A percentile compares a stretch with the other conserved stretches of the same genome.
Conservation (phyloP, 805 yeast species). For the Hanseniaspora guilliermondii region DNA sequence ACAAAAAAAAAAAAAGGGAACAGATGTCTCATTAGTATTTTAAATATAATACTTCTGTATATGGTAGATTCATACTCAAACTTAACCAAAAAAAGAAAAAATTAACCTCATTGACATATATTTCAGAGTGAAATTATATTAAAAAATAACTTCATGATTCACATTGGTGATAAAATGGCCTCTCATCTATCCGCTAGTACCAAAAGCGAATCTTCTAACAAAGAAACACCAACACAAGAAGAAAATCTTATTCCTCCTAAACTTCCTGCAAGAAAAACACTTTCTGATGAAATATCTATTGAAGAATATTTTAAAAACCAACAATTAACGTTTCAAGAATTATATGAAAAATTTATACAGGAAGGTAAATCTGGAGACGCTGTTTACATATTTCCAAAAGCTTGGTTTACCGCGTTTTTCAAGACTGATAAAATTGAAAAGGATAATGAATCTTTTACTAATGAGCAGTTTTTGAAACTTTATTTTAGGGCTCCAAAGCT, state of each 20-base stretch:
- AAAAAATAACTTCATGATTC: background rate
- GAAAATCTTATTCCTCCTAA: background rate
- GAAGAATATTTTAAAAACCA: background rate
- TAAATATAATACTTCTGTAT: no score
- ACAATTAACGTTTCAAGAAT: background rate
- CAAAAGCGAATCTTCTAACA: background rate
- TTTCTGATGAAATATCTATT: background rate
- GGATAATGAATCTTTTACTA: background rate
- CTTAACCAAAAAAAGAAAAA: no score
- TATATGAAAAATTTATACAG: background rate
- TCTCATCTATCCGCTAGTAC: background rate
- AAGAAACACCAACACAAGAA: background rate
- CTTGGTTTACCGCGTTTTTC: slow-evolving; percentile 1
- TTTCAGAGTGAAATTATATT: no score
- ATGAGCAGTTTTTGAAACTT: background rate
- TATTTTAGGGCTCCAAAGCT: background rate
- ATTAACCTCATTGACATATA: no score
- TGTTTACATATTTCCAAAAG: slow-evolving; percentile 8
- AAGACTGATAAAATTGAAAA: background rate
- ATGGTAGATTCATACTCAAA: no score
- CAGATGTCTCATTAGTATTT: no score
- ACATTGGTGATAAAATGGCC: slow-evolving; percentile 12
- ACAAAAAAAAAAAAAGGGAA: no score
- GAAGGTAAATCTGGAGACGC: slow-evolving; percentile 1
- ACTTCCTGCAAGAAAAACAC: background rate